phyloP scores from a whole-genome alignment of 805 yeast genomes.

The Candida methanosorbosa region DNA sequence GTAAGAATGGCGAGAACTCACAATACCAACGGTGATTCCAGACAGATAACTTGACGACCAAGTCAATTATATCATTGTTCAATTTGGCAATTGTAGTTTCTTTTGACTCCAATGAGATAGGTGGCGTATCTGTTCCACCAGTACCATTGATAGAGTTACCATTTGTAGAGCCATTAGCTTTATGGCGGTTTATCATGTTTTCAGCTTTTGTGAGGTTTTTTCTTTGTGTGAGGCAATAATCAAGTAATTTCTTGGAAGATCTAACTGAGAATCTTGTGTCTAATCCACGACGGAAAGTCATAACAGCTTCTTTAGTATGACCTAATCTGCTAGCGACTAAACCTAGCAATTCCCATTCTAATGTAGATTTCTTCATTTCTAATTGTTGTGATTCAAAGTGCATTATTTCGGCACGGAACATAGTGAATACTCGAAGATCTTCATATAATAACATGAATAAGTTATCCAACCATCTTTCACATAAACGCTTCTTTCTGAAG shows the following conservation, averaged over 20 bases:
- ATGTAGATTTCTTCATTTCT: constrained; percentile 64
- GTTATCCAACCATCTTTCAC: constrained; percentile 71
- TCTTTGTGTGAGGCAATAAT: constrained; percentile 49
- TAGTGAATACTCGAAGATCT: constrained; percentile 73
- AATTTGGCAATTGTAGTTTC: constrained; percentile 21
- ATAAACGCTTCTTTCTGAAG: constrained; percentile 54
- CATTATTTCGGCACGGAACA: constrained; percentile 88
- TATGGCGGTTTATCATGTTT: no score
- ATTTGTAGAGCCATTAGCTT: constrained; percentile 1
- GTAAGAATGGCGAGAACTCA: constrained; percentile 70
- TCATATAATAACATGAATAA: constrained; percentile 61
- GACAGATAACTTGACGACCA: constrained; percentile 72
- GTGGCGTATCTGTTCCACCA: no score
- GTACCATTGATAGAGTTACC: constrained; percentile 5
- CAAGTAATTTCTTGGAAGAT: constrained; percentile 66
- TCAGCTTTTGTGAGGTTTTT: constrained; percentile 21
- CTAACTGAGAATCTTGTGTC: constrained; percentile 71
- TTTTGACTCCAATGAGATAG: no score
- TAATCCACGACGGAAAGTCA: constrained; percentile 71
- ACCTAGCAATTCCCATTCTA: constrained; percentile 93
- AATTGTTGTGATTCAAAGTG: constrained; percentile 86
- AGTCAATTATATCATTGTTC: constrained; percentile 54
- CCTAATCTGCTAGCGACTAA: constrained; percentile 76
- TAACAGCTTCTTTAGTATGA: constrained; percentile 79
- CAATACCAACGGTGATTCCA: constrained; percentile 98